Percentiles rank a stretch among this genome's conserved stretches.
These are phyloP conservation scores for Penicillium macrosclerotiorum DNA, from an alignment of 495 filamentous ascomycete species.

Conservation along the genomic window DNA sequence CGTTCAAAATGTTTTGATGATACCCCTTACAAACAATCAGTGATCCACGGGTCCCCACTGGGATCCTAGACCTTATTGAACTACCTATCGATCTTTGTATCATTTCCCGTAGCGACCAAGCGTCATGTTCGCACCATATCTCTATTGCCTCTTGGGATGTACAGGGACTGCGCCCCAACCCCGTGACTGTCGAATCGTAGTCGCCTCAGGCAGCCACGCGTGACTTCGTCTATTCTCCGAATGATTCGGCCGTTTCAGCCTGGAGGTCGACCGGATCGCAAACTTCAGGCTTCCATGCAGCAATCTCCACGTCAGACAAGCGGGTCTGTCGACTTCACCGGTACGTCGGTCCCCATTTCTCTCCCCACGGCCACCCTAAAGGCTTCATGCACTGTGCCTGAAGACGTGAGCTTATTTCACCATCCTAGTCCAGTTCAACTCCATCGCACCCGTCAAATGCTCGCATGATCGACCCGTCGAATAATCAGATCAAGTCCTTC, in stretches of 20 bases:
- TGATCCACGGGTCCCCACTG: too few species aligned
- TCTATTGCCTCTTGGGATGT: not conserved
- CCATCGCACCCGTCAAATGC: too few species aligned
- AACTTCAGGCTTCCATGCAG: slow-evolving; percentile 25
- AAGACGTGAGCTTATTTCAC: not conserved
- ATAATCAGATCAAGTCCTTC: not conserved
- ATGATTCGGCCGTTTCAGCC: slow-evolving; percentile 1
- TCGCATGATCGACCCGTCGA: too few species aligned
- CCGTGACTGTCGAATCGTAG: too few species aligned
- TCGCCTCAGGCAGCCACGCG: not conserved
- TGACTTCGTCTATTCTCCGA: not conserved
- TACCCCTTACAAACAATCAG: slow-evolving; percentile 1
- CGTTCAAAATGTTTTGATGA: slow-evolving; percentile 1
- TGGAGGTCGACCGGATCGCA: not conserved
- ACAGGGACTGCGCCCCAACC: too few species aligned
- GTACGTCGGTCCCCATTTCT: slow-evolving; percentile 1
- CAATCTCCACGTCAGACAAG: slow-evolving; percentile 15
- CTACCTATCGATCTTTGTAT: too few species aligned
- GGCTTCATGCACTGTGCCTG: slow-evolving; percentile 15
- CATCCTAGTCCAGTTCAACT: not conserved
- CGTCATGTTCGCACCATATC: not conserved
- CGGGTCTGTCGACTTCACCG: slow-evolving; percentile 14
- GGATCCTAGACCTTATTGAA: not conserved
- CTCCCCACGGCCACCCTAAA: not conserved
- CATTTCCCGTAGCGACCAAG: too few species aligned